Percentiles rank a stretch among this genome's conserved stretches.
phyloP scores from a whole-genome alignment of 2,329 filamentous ascomycete genomes.

The Aspergillus udagawae region DNA sequence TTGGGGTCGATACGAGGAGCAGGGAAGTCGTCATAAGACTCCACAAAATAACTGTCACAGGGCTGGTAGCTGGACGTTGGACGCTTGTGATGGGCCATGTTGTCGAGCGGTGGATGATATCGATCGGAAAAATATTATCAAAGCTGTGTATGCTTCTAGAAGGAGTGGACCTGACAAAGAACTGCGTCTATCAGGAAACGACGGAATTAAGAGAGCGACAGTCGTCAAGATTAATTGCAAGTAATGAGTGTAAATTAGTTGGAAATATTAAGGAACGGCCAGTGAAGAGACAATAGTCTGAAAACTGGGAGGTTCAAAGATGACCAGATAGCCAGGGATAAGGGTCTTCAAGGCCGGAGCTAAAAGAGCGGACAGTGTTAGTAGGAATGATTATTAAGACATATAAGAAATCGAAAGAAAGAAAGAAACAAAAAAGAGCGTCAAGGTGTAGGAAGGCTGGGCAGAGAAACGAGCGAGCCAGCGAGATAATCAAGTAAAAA shows the following conservation, averaged over 20 bases:
- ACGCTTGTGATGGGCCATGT: conserved; percentile 54
- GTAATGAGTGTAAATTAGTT: conserved; percentile 58
- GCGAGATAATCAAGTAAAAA: conserved; percentile 6
- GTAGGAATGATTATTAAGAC: conserved; percentile 21
- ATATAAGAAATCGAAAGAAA: conserved; percentile 13
- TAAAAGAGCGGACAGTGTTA: conserved; percentile 30
- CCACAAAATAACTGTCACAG: conserved; percentile 67
- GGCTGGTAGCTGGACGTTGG: conserved; percentile 55
- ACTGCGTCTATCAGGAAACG: conserved; percentile 34
- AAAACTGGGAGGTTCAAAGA: conserved; percentile 27
- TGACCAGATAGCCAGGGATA: conserved; percentile 24
- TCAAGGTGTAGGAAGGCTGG: conserved; percentile 1
- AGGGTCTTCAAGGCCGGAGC: conserved; percentile 30
- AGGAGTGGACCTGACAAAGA: conserved; percentile 43
- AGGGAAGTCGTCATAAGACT: conserved; percentile 52
- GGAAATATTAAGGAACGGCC: conserved; percentile 47
- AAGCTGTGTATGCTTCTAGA: conserved; percentile 28
- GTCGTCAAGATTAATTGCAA: conserved; percentile 40
- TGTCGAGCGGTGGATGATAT: conserved; percentile 27
- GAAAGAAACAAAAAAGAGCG: conserved; percentile 10
- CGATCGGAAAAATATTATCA: conserved; percentile 19
- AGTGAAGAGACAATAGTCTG: conserved; percentile 39
- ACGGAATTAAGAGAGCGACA: conserved; percentile 49
- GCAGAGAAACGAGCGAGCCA: conserved; percentile 8
- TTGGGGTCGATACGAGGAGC: conserved; percentile 60